Evolutionary conservation across 306 rosid genomes (phyloP).

Genomic region (Prunus mira): DNA sequence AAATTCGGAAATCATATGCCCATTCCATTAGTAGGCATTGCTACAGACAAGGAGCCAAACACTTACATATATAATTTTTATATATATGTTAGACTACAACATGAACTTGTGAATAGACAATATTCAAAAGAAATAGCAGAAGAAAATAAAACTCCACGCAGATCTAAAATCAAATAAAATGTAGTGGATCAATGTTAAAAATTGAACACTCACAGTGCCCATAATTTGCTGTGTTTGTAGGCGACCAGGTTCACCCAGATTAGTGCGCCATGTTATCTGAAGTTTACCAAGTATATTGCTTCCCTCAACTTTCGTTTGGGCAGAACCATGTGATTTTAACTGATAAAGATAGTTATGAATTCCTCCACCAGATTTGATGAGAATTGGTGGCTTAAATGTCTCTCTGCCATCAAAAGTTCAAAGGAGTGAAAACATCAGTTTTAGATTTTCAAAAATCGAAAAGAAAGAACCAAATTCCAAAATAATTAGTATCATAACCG

Average conservation of each 20-base stretch:
- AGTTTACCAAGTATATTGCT: constrained; percentile 94
- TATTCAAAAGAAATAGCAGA: neutral
- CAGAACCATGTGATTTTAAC: constrained; percentile 50
- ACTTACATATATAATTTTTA: neutral
- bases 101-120: neutral
- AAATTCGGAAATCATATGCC: neutral
- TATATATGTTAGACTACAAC: neutral
- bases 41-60: neutral
- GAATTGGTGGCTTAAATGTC: constrained; percentile 61
- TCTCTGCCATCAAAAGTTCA: constrained; percentile 44
- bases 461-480: constrained; percentile 6
- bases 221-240: constrained; percentile 94
- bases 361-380: constrained; percentile 91
- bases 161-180: neutral
- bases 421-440: neutral
- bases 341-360: constrained; percentile 92
- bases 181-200: constrained; percentile 6
- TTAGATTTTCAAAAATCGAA: constrained; percentile 2
- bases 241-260: constrained; percentile 97
- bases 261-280: constrained; percentile 98
- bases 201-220: constrained; percentile 75
- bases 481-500: constrained; percentile 32
- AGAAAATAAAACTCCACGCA: neutral
- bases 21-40: neutral
- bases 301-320: constrained; percentile 77